A percentile compares a stretch with the other conserved stretches of the same genome.
These are phyloP conservation scores for Polychytrium aggregatum DNA, from an alignment of 192 early-diverging fungal genomes.

Conservation along the genomic window DNA sequence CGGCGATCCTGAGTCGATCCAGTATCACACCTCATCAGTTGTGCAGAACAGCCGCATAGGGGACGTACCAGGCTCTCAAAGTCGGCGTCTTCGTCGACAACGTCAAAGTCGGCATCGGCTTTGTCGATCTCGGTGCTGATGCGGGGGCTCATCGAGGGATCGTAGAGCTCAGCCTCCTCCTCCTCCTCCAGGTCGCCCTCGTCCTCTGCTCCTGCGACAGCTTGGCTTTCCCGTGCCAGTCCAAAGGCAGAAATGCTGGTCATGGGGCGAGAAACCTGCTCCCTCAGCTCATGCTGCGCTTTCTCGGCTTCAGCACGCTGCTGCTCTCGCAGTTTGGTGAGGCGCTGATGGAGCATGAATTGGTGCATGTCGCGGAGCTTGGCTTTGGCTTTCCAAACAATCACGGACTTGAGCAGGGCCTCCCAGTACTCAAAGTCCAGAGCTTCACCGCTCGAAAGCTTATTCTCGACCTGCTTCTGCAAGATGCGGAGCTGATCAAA, in stretches of 20 bases:
- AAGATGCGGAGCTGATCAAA: conserved; percentile 58
- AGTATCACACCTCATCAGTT: too few relatives aligned
- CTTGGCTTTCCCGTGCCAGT: too few relatives aligned
- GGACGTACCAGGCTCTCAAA: conserved; percentile 45
- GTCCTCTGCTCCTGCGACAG: conserved; percentile 25
- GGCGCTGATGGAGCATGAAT: conserved; percentile 55
- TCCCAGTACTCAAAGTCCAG: conserved; percentile 98
- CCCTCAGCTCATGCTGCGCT: conserved; percentile 14
- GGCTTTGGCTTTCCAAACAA: conserved; percentile 76
- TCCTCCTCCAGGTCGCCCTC: conserved; percentile 41
- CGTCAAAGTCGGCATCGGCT: conserved; percentile 41
- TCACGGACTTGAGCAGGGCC: conserved; percentile 56
- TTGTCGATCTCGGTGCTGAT: conserved; percentile 29
- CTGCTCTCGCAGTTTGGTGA: conserved; percentile 55
- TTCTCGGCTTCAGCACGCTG: conserved; percentile 22
- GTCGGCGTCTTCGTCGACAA: conserved; percentile 53
- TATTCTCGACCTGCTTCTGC: conserved; percentile 62
- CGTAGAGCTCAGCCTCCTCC: conserved; percentile 39
- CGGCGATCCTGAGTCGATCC: too few relatives aligned
- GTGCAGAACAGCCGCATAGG: too few relatives aligned
- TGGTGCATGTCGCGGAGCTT: conserved; percentile 70
- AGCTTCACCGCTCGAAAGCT: conserved; percentile 45
- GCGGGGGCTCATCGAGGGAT: conserved; percentile 51
- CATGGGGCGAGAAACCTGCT: too few relatives aligned
- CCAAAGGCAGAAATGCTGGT: too few relatives aligned